Conservation (phyloP, 495 filamentous ascomycete species). For the Penicillium daleae region DNA sequence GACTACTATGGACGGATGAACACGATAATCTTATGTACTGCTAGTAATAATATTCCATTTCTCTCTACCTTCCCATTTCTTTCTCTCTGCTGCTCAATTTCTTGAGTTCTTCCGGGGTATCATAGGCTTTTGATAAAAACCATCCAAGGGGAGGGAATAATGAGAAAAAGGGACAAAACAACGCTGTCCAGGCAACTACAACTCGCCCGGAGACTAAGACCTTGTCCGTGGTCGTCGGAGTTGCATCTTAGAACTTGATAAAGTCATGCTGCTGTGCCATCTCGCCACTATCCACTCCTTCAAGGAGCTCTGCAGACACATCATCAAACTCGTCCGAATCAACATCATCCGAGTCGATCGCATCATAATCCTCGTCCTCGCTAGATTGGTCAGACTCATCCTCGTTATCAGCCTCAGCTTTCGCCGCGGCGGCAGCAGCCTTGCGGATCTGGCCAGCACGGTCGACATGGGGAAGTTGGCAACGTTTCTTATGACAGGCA, state of each 20-base stretch:
- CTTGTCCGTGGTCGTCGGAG: neutral
- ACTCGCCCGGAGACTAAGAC: neutral
- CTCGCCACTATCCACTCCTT: constrained; percentile 52
- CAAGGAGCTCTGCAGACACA: constrained; percentile 54
- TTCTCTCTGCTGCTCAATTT: constrained; percentile 1
- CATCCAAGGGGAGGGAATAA: neutral
- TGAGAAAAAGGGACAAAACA: neutral
- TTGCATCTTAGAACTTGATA: constrained; percentile 54
- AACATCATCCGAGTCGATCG: constrained; percentile 81
- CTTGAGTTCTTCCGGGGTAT: constrained; percentile 6
- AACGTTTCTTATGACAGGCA: constrained; percentile 78
- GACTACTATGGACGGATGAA: neutral
- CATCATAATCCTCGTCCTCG: constrained; percentile 77
- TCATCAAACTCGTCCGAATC: constrained; percentile 88
- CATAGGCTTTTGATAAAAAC: neutral
- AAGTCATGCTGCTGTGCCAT: constrained; percentile 71
- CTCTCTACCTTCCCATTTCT: neutral
- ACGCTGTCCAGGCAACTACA: constrained; percentile 23
- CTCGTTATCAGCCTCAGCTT: constrained; percentile 47
- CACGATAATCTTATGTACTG: neutral
- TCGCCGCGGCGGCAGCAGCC: constrained; percentile 47
- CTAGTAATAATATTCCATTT: constrained; percentile 5
- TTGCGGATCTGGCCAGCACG: constrained; percentile 76
- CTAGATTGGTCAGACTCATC: constrained; percentile 80
- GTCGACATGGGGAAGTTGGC: constrained; percentile 85